Conservation (phyloP, 2,329 filamentous ascomycete genomes). For the Cordyceps militaris region DNA sequence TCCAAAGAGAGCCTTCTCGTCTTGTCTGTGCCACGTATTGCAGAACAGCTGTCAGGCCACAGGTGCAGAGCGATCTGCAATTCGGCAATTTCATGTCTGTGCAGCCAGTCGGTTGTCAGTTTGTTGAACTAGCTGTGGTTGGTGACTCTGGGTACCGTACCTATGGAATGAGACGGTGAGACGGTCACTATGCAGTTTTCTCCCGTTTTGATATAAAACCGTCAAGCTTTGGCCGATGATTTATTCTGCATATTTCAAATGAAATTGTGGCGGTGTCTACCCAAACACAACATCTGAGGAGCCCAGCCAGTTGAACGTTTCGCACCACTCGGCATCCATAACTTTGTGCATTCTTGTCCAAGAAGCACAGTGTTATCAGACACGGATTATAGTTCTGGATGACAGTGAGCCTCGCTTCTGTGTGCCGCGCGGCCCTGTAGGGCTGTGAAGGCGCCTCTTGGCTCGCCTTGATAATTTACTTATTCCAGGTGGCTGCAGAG, state of each 20-base stretch:
- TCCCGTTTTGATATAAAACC: background rate
- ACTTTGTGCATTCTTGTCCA: too few species aligned
- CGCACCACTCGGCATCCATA: background rate
- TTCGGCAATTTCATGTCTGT: conserved; percentile 1
- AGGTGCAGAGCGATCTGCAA: background rate
- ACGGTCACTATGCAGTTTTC: background rate
- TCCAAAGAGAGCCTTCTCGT: conserved; percentile 4
- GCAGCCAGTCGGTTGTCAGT: background rate
- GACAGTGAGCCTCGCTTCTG: background rate
- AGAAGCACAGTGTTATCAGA: too few species aligned
- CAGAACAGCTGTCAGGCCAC: conserved; percentile 7
- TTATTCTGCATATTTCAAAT: background rate
- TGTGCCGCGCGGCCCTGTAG: conserved; percentile 3
- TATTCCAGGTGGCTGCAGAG: background rate
- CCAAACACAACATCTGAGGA: background rate
- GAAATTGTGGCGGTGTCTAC: background rate
- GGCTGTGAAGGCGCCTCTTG: background rate
- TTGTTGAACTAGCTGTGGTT: background rate
- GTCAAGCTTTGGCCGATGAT: background rate
- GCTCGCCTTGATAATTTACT: background rate
- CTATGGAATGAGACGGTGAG: background rate
- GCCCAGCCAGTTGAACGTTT: background rate
- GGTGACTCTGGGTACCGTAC: background rate
- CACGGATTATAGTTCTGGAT: background rate
- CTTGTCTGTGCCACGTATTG: conserved; percentile 1